phyloP scores from a whole-genome alignment of 257 asterid genomes.

The Rehmannia glutinosa region DNA sequence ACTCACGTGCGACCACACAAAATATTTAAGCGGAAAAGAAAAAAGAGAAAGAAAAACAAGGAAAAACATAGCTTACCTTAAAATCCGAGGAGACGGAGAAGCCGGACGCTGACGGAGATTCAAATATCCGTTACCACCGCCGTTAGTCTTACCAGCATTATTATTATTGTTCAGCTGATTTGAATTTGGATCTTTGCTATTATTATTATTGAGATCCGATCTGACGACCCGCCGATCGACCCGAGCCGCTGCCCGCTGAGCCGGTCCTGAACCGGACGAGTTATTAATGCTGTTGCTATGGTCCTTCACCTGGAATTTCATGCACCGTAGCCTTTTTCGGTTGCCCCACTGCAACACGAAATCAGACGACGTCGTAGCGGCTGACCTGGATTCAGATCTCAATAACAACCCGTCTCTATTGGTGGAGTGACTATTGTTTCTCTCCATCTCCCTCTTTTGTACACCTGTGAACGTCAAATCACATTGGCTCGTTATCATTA shows the following conservation, averaged over 20 bases:
- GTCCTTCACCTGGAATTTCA: conserved; percentile 66
- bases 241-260: conserved; percentile 38
- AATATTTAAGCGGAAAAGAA: too few relatives aligned
- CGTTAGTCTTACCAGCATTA: conserved; percentile 22
- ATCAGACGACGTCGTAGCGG: conserved; percentile 56
- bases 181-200: conserved; percentile 26
- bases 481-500: conserved; percentile 3
- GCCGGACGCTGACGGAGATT: conserved; percentile 80
- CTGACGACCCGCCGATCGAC: conserved; percentile 57
- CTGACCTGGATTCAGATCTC: conserved; percentile 55
- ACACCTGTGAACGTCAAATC: conserved; percentile 35
- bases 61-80: conserved; percentile 30
- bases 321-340: conserved; percentile 72
- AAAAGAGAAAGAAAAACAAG: background rate
- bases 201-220: conserved; percentile 44
- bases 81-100: conserved; percentile 65
- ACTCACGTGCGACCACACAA: conserved; percentile 11
- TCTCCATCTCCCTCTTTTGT: conserved; percentile 50
- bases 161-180: conserved; percentile 26
- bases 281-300: conserved; percentile 21
- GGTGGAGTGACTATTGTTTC: conserved; percentile 38
- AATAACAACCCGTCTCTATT: conserved; percentile 40
- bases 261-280: conserved; percentile 40
- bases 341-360: conserved; percentile 88
- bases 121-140: conserved; percentile 41